Base-by-base conservation (phyloP, 345 rosid species). In the Aquilaria sinensis region DNA sequence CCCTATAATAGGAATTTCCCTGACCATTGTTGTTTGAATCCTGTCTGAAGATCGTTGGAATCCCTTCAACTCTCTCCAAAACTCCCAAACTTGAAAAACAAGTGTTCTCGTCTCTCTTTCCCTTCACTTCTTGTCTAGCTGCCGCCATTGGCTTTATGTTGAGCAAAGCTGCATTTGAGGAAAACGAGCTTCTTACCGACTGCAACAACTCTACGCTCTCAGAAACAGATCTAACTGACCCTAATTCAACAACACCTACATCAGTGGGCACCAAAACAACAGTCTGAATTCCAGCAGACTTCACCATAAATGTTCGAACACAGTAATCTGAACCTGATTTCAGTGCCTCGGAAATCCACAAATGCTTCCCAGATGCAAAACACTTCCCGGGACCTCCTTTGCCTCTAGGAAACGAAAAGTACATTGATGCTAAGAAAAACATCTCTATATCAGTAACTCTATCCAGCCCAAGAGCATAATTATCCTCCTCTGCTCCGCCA, bases 361-460 rank as follows among this genome's bases (percentile, higher is more conserved):
- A 61, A 48, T 90, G 95, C 71, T 75, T 85, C 70, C 91, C 84
- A 2, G 93, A 86, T 3, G 81, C 92, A 69, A 77, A 85, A 74
- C 96, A 86, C 72, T 74, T 86, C 9, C 99, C 99, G 0, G 99
- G 96, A 12, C 99, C 96, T 0, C 97, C 97, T 77, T 88, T 84
- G 31, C 93, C 99, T 2, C 73, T 74, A 5, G 88, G 96, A 53
- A 94, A 94, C n/a, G 85, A 88, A 77, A 94, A 94, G 75, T 94
- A 94, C 99, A 94, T 90, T 11, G 99, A 94, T 63, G 96, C 89
- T 48, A 94, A 72, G 70, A 85, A 94, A 79, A 90, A 84, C 82
- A 94, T 80, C 92, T 94, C 99, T 12, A 84, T 94, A 66, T 89
- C 89, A 29, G 99, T 94, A 58, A 94, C 97, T 51, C 85, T 78